Conservation (phyloP, 1,284 basidiomycete species). For the Pseudozyma sp. region DNA sequence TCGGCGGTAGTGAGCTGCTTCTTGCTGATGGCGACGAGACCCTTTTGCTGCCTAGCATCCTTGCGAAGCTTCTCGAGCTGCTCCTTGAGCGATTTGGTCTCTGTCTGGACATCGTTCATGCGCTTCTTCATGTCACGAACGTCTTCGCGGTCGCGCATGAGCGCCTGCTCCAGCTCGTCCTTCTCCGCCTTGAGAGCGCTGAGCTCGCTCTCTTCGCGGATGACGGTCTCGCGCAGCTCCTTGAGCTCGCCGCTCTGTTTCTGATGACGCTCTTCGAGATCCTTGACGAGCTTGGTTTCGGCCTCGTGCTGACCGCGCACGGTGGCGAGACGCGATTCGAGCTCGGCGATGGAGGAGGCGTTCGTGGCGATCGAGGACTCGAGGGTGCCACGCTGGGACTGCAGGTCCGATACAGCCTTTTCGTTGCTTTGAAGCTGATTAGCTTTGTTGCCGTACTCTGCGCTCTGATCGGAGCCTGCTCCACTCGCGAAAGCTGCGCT, state of each 20-base stretch:
- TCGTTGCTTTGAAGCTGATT: slow-evolving; percentile 57
- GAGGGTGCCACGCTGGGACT: slow-evolving; percentile 46
- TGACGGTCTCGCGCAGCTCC: slow-evolving; percentile 82
- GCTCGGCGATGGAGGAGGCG: slow-evolving; percentile 54
- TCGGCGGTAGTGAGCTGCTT: slow-evolving; percentile 92
- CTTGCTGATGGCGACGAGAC: slow-evolving; percentile 89
- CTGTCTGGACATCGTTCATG: slow-evolving; percentile 82
- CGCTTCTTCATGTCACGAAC: slow-evolving; percentile 84
- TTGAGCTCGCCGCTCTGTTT: slow-evolving; percentile 83
- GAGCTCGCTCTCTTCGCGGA: slow-evolving; percentile 89
- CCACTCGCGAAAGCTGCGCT: slow-evolving; percentile 20
- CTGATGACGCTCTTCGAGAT: slow-evolving; percentile 79
- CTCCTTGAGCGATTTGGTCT: slow-evolving; percentile 79
- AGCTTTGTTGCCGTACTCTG: slow-evolving; percentile 57
- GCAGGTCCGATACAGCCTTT: slow-evolving; percentile 54
- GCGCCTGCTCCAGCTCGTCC: slow-evolving; percentile 86
- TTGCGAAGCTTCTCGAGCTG: slow-evolving; percentile 90
- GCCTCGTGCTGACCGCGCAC: slow-evolving; percentile 81
- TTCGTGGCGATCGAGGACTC: slow-evolving; percentile 48
- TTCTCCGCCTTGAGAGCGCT: slow-evolving; percentile 90
- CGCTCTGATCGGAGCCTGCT: slow-evolving; percentile 32
- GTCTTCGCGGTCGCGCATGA: slow-evolving; percentile 94
- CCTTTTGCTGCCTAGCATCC: slow-evolving; percentile 95
- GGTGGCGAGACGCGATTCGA: slow-evolving; percentile 63
- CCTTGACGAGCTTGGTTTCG: slow-evolving; percentile 80